Conservation (phyloP, 257 asterid genomes). For the Solanum stenotomum region DNA sequence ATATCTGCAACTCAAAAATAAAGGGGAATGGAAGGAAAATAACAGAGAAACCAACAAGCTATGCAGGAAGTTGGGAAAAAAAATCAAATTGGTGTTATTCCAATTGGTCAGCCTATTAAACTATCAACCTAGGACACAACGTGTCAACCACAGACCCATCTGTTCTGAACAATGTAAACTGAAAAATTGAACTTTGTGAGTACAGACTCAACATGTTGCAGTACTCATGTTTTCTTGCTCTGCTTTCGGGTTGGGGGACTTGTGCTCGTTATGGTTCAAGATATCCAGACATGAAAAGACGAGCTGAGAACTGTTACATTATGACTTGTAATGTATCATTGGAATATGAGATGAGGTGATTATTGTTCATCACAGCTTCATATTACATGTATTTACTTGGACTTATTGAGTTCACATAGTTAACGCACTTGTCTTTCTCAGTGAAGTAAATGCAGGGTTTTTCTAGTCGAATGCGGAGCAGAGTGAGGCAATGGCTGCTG, state of each 20-base stretch:
- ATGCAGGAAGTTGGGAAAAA: neutral
- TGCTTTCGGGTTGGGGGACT: constrained; percentile 81
- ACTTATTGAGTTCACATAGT: neutral
- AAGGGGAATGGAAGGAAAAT: neutral
- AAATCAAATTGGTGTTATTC: neutral
- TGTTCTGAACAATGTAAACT: neutral
- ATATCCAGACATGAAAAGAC: constrained; percentile 95
- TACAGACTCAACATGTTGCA: neutral
- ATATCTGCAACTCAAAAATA: neutral
- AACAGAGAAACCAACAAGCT: neutral
- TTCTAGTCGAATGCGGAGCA: constrained; percentile 93
- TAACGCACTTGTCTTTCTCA: constrained; percentile 26
- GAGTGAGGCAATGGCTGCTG: constrained; percentile 95
- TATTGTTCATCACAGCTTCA: neutral
- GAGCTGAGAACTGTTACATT: constrained; percentile 89
- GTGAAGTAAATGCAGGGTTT: constrained; percentile 96
- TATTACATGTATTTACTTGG: neutral
- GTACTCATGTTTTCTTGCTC: constrained; percentile 6
- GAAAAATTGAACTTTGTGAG: neutral
- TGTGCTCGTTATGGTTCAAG: constrained; percentile 99
- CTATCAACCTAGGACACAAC: neutral
- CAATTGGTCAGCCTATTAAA: neutral
- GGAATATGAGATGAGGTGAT: constrained; percentile 95
- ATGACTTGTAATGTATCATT: constrained; percentile 79
- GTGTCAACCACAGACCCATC: neutral